Conservation (phyloP, 345 rosid species). For the Populus ilicifolia region DNA sequence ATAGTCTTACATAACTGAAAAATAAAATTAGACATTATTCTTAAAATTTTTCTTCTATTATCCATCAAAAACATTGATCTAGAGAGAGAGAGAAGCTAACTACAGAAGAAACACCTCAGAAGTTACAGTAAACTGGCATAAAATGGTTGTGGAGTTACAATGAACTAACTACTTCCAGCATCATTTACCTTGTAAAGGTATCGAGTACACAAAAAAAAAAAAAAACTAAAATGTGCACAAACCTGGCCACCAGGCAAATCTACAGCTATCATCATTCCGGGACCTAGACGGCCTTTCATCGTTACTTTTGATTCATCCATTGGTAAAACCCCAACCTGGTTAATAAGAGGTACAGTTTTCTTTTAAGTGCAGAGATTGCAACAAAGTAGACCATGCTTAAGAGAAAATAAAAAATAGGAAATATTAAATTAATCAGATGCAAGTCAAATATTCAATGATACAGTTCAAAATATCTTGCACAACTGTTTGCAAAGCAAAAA, state of each 20-base stretch:
- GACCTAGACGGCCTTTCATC: slow-evolving; percentile 96
- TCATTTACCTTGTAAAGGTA: neutral
- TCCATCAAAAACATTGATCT: neutral
- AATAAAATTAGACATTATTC: neutral
- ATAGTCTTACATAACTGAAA: neutral
- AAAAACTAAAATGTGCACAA: slow-evolving; percentile 25
- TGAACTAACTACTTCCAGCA: neutral
- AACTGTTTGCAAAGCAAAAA: too few species aligned
- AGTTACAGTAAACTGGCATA: neutral
- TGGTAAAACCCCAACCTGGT: slow-evolving; percentile 93
- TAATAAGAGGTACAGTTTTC: slow-evolving; percentile 2
- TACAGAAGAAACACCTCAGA: neutral
- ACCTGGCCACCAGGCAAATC: slow-evolving; percentile 91
- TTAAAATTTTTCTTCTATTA: neutral
- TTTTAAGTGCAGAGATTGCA: neutral
- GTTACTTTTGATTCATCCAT: slow-evolving; percentile 89
- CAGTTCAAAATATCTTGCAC: neutral
- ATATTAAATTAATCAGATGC: neutral
- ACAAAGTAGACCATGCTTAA: neutral
- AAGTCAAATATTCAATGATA: neutral
- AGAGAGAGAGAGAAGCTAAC: neutral
- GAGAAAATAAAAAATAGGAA: neutral
- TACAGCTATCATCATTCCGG: slow-evolving; percentile 98
- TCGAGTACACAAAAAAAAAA: neutral
- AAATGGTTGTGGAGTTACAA: neutral